phyloP scores from a whole-genome alignment of 2,329 filamentous ascomycete species.

The Colletotrichum lupini region DNA sequence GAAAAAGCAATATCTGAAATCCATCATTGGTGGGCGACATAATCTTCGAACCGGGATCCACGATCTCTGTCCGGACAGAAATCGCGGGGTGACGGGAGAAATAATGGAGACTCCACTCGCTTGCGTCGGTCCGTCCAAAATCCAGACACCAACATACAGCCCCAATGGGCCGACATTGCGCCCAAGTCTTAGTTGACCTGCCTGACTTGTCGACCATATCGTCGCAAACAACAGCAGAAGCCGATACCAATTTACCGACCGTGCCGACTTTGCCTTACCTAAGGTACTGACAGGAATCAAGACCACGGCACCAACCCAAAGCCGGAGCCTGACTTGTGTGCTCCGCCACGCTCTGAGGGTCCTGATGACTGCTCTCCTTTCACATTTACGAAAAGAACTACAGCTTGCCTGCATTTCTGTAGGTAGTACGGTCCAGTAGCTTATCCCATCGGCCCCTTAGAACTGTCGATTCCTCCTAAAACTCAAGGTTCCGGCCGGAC shows the following conservation, averaged over 20 bases:
- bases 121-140: conserved; percentile 3
- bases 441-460: not conserved
- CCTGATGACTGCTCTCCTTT: not conserved
- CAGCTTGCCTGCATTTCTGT: no score
- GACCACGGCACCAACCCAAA: not conserved
- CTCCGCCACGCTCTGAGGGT: not conserved
- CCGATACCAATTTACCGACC: no score
- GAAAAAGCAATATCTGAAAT: not conserved
- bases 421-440: no score
- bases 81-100: not conserved
- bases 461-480: not conserved
- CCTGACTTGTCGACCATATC: not conserved
- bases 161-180: not conserved
- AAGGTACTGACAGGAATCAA: not conserved
- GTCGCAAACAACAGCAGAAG: not conserved
- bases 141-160: not conserved
- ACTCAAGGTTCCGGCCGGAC: conserved; percentile 3
- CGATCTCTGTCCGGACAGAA: not conserved
- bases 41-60: not conserved
- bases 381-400: not conserved
- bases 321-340: not conserved
- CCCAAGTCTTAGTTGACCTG: not conserved
- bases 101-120: conserved; percentile 4
- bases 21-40: not conserved
- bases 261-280: not conserved